phyloP scores from a whole-genome alignment of 1,284 basidiomycete species.

The Ceratobasidium sp. region DNA sequence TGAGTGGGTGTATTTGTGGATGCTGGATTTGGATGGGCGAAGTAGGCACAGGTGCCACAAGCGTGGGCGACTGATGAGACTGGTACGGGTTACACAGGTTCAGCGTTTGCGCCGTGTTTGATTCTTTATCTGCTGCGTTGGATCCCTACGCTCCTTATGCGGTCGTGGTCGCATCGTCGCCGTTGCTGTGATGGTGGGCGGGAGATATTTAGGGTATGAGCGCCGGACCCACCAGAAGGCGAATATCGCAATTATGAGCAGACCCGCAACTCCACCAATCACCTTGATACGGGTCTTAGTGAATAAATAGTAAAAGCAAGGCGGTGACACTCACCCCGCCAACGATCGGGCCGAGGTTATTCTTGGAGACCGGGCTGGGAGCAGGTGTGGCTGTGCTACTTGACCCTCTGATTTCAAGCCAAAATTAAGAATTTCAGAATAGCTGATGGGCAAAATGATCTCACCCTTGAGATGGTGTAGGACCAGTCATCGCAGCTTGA shows the following conservation, averaged over 20 bases:
- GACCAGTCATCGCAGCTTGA: slow-evolving; percentile 4
- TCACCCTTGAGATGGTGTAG: background rate
- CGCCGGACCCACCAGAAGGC: slow-evolving; percentile 7
- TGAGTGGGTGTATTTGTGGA: background rate
- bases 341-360: background rate
- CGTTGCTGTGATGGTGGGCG: background rate
- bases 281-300: background rate
- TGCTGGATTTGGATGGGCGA: background rate
- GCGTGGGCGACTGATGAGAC: background rate
- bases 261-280: background rate
- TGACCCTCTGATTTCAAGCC: background rate
- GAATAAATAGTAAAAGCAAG: background rate
- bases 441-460: background rate
- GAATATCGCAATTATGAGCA: background rate
- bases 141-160: background rate
- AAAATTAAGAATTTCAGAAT: background rate
- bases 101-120: background rate
- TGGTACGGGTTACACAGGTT: slow-evolving; percentile 1
- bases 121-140: background rate
- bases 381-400: background rate
- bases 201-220: background rate
- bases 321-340: background rate
- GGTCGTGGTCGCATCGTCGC: background rate
- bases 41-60: background rate
- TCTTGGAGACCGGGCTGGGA: background rate